phyloP scores from a whole-genome alignment of 805 yeast species.

The Kazachstania taianensis region DNA sequence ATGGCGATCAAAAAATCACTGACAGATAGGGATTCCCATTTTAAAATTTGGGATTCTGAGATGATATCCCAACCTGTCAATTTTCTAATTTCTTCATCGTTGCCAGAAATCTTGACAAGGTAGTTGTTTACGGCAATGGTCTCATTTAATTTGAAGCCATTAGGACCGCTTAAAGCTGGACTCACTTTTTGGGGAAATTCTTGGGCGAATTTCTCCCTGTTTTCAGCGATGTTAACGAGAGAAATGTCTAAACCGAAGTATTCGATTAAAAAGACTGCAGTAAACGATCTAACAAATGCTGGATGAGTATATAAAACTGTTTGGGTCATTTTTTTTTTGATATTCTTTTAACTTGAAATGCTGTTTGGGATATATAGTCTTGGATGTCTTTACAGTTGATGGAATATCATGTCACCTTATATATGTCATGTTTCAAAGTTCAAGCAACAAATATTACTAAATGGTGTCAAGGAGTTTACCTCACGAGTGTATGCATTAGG shows the following conservation, averaged over 20 bases:
- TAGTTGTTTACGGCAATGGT: slow-evolving; percentile 51
- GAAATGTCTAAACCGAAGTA: slow-evolving; percentile 36
- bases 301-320: background rate
- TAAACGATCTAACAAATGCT: background rate
- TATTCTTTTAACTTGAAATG: no score
- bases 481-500: no score
- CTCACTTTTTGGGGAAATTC: slow-evolving; percentile 53
- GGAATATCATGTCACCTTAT: no score
- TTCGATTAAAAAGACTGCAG: background rate
- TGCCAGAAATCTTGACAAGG: slow-evolving; percentile 29
- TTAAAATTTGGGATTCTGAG: slow-evolving; percentile 42
- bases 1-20: slow-evolving; percentile 46
- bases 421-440: no score
- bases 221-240: slow-evolving; percentile 31
- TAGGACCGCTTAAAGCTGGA: slow-evolving; percentile 64
- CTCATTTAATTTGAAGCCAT: slow-evolving; percentile 65
- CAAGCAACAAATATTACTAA: no score
- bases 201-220: slow-evolving; percentile 26
- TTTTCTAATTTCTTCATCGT: slow-evolving; percentile 29
- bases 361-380: no score
- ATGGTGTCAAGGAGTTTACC: no score
- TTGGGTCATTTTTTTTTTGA: no score
- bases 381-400: no score
- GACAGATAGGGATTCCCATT: slow-evolving; percentile 68
- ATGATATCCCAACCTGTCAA: slow-evolving; percentile 41